phyloP scores from a whole-genome alignment of 1,139 yeast genomes.

The Pichia sp. region DNA sequence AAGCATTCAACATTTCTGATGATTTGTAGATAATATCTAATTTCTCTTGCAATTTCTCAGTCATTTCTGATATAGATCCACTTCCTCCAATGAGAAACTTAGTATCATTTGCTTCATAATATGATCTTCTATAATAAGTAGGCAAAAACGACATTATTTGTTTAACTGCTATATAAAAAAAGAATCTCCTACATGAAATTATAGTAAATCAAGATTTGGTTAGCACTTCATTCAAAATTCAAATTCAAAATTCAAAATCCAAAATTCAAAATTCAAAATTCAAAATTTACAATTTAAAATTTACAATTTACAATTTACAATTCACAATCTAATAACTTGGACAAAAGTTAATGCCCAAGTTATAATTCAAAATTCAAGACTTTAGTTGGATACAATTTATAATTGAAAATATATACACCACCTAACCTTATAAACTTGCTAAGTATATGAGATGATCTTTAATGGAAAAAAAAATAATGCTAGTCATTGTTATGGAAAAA shows the following conservation, averaged over 20 bases:
- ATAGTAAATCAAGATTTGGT: not conserved
- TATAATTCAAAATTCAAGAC: too few species aligned
- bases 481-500: too few species aligned
- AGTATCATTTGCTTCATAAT: not conserved
- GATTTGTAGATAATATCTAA: conserved; percentile 6
- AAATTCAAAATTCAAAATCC: not conserved
- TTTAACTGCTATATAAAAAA: not conserved
- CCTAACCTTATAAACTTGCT: too few species aligned
- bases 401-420: too few species aligned
- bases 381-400: too few species aligned
- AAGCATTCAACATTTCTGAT: conserved; percentile 1
- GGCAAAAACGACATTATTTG: not conserved
- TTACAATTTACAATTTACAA: not conserved
- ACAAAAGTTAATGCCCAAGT: too few species aligned
- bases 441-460: too few species aligned
- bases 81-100: not conserved
- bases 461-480: too few species aligned
- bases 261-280: too few species aligned
- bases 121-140: not conserved
- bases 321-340: not conserved
- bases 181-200: not conserved
- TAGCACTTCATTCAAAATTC: not conserved
- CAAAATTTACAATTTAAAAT: too few species aligned
- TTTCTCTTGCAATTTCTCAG: not conserved
- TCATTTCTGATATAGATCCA: not conserved